phyloP scores from a whole-genome alignment of 495 filamentous ascomycete species.

The Penicillium daleae region DNA sequence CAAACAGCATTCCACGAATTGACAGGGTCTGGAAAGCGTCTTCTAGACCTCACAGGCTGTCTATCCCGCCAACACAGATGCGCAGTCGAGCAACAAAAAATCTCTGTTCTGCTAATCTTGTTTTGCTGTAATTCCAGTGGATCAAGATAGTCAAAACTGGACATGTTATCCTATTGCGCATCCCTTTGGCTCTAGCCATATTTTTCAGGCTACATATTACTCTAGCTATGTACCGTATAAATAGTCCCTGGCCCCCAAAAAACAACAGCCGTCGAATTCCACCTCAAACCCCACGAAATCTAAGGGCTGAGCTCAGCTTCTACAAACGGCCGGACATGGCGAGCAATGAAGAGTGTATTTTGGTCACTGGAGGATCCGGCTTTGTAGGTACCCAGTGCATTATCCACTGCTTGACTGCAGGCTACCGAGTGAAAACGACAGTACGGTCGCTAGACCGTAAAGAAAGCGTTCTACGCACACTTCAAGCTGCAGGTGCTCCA shows the following conservation, averaged over 20 bases:
- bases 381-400: slow-evolving; percentile 16
- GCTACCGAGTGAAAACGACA: slow-evolving; percentile 14
- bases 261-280: not conserved
- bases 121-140: not conserved
- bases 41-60: not conserved
- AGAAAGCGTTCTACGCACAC: not conserved
- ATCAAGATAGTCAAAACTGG: not conserved
- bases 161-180: not conserved
- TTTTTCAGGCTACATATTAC: not conserved
- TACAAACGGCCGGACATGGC: not conserved
- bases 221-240: not conserved
- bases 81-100: not conserved
- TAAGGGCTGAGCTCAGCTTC: not conserved
- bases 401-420: slow-evolving; percentile 14
- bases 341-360: slow-evolving; percentile 5
- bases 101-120: not conserved
- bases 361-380: slow-evolving; percentile 19
- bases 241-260: not conserved
- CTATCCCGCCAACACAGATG: not conserved
- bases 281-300: not conserved
- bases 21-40: too few relatives aligned
- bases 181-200: not conserved
- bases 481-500: slow-evolving; percentile 1
- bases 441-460: slow-evolving; percentile 12
- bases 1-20: too few relatives aligned